Evolutionary conservation across 139 green algal genomes (phyloP), one percentile per base, ranked within the genome.

Genomic region (Mesotaenium endlicherianum): DNA sequence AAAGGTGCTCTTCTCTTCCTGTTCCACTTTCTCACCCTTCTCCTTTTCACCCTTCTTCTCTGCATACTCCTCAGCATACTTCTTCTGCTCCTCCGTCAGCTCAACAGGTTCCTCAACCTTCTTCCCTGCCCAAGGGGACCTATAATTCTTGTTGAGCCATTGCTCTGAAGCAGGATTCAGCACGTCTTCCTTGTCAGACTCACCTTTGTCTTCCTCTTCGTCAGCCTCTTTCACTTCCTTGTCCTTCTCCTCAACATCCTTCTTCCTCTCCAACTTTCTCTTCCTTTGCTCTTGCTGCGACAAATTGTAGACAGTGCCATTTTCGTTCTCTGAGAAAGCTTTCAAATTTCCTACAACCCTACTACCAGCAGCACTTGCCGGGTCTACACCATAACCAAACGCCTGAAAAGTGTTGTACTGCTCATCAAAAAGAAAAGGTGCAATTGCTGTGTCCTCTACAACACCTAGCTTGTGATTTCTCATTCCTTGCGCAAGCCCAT

Each of bases 371-470:
- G 88, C 77, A 26, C 75, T 82, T 36, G 64, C 42, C 2, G 88
- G 86, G 45, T 85, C 89, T 8, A 80, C 76, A 55, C 80, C 87
- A n/a, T 86, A 80, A 0, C 69, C 85, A 43, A 69, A 69, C 45
- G 82, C 40, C 57, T 93, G 72, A 81, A 95, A 98, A 1, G 90
- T 95, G 86, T 95, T 92, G 91, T 95, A 97, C 89, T 98, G 92
- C 81, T 95, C 91, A 42, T 97, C 94, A 89, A 97, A 97, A 17
- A 89, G 77, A 53, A 91, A 94, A n/a, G 70, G 75, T 42, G 82
- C 77, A 40, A 96, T 80, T 77, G 94, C 88, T 55, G 86, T 60
- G 41, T 91, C 88, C 75, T 92, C 41, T 26, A 90, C 88, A 30
- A 83, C 41, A n/a, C 83, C 83, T 59, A 77, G 67, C 3, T 91